Conservation (phyloP, 2,329 filamentous ascomycete species). For the Ilyonectria mors-panacis region DNA sequence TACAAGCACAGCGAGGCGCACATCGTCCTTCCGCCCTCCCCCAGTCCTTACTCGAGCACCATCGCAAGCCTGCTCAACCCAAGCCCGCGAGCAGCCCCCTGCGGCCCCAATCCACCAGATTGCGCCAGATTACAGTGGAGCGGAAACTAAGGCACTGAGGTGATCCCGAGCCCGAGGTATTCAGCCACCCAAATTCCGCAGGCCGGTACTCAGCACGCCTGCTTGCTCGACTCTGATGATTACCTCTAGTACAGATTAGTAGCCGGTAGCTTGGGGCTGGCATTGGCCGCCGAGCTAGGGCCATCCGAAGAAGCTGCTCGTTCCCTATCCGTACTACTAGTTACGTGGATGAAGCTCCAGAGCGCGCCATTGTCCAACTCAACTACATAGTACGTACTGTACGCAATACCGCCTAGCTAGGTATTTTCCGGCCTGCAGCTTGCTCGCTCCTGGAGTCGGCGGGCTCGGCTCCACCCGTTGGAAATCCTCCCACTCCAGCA, state of each 20-base stretch:
- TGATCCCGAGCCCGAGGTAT: conserved; percentile 26
- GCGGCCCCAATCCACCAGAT: conserved; percentile 20
- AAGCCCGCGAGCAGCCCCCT: conserved; percentile 5
- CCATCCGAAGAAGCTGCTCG: background rate
- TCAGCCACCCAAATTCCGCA: conserved; percentile 15
- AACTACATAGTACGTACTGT: background rate
- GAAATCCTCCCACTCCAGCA: conserved; percentile 9
- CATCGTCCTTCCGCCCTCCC: background rate
- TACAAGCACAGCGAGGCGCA: background rate
- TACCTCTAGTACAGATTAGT: conserved; percentile 9
- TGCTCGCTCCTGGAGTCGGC: background rate
- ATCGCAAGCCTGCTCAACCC: background rate
- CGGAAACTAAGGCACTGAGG: conserved; percentile 20
- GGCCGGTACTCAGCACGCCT: conserved; percentile 17
- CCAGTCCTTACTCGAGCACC: background rate
- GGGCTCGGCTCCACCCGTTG: conserved; percentile 20
- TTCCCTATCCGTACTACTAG: background rate
- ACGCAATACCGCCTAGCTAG: background rate
- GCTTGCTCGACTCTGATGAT: conserved; percentile 9
- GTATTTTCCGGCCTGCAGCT: conserved; percentile 24
- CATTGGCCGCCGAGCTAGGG: conserved; percentile 13
- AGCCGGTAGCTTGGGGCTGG: conserved; percentile 23
- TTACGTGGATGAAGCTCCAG: conserved; percentile 1
- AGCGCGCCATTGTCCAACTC: conserved; percentile 6
- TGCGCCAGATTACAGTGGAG: conserved; percentile 30